phyloP scores from a whole-genome alignment of 345 rosid species.

The Citrus hindsii region DNA sequence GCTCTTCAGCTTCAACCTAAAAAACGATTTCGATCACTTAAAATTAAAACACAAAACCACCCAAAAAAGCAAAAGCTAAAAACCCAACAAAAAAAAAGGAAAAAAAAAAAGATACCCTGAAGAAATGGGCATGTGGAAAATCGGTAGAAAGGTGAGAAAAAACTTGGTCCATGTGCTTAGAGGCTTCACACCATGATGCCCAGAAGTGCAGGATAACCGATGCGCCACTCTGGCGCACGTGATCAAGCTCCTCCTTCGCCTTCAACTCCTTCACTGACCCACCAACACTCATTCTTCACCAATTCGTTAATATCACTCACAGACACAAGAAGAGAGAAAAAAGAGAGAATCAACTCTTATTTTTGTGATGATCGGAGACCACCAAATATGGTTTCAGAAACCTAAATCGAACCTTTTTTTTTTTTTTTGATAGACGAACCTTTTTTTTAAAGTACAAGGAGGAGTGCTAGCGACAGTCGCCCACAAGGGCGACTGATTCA shows the following conservation, averaged over 20 bases:
- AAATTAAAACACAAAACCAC: no score
- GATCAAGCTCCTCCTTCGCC: conserved; percentile 81
- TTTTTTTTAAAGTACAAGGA: no score
- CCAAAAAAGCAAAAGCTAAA: neutral
- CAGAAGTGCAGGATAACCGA: conserved; percentile 77
- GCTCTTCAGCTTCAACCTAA: conserved; percentile 98
- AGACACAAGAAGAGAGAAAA: no score
- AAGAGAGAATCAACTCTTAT: neutral
- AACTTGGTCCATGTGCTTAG: conserved; percentile 98
- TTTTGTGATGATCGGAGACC: neutral
- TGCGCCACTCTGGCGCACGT: conserved; percentile 43
- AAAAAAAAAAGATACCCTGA: conserved; percentile 49
- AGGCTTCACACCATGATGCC: conserved; percentile 99
- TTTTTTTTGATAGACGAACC: no score
- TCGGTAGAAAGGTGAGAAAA: conserved; percentile 89
- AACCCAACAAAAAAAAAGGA: neutral
- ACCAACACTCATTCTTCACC: conserved; percentile 49
- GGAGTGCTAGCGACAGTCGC: no score
- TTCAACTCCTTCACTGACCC: conserved; percentile 87
- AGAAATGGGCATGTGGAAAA: conserved; percentile 76
- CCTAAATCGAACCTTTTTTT: neutral
- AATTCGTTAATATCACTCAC: neutral
- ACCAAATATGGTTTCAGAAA: neutral
- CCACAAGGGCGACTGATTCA: no score
- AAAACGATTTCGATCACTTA: conserved; percentile 3